Evolutionary conservation across 257 asterid genomes (phyloP).

Genomic region (Nicotiana benthamiana): DNA sequence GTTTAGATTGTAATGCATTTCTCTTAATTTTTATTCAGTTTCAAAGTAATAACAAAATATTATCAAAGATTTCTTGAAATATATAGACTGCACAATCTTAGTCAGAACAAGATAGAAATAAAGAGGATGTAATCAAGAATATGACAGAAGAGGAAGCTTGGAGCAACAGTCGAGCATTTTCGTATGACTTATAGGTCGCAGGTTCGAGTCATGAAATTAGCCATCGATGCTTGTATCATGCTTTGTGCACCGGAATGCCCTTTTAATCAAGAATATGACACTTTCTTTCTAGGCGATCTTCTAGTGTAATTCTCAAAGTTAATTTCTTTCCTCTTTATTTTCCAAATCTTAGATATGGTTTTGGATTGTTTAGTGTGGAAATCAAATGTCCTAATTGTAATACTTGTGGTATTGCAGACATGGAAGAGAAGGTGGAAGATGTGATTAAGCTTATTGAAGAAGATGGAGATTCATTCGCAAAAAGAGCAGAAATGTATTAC

Average conservation of each 20-base stretch:
- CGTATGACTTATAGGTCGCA: too few relatives aligned
- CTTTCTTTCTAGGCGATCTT: not conserved
- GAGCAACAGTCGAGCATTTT: too few relatives aligned
- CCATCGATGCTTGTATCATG: too few relatives aligned
- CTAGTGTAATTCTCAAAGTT: not conserved
- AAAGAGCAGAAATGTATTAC: slow-evolving; percentile 96
- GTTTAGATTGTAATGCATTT: too few relatives aligned
- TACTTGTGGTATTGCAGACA: slow-evolving; percentile 35
- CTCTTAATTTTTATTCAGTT: not conserved
- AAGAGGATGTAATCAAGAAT: not conserved
- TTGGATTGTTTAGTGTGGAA: not conserved
- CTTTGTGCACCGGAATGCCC: too few relatives aligned
- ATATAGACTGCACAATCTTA: not conserved
- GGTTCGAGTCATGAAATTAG: too few relatives aligned
- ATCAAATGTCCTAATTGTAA: not conserved
- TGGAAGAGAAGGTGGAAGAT: slow-evolving; percentile 67
- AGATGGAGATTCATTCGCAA: slow-evolving; percentile 87
- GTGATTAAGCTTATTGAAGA: slow-evolving; percentile 71
- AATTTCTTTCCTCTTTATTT: not conserved
- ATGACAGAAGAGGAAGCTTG: too few relatives aligned
- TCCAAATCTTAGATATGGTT: not conserved
- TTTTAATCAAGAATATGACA: not conserved
- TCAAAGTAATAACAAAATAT: not conserved
- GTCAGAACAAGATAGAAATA: not conserved
- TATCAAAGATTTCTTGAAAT: not conserved